These are phyloP conservation scores for Malus hybrid DNA, from an alignment of 331 rosid genomes.

Conservation along the genomic window DNA sequence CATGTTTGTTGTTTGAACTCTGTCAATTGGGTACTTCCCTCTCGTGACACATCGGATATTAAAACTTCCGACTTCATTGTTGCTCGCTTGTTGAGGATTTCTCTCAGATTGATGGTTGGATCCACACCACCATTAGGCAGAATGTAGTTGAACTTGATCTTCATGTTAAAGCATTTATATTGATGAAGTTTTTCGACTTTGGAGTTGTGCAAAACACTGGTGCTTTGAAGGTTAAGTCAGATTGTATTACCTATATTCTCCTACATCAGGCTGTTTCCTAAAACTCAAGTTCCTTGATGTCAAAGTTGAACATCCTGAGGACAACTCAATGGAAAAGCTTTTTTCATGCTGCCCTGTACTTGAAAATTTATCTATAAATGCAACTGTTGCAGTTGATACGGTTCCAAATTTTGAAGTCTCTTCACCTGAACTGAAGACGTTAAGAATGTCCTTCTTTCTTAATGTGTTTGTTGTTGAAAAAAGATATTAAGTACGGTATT, in stretches of 20 bases:
- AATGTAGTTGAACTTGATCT: conserved; percentile 6
- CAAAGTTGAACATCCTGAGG: not conserved
- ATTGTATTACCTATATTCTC: not conserved
- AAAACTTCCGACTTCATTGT: not conserved
- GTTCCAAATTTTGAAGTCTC: not conserved
- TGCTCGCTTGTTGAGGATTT: not conserved
- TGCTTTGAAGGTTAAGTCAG: not conserved
- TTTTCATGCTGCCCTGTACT: not conserved
- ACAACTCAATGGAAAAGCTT: not conserved
- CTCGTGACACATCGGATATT: not conserved
- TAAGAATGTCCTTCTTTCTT: no score
- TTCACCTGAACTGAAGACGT: not conserved
- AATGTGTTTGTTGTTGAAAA: no score
- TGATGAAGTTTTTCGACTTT: no score
- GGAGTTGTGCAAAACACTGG: not conserved
- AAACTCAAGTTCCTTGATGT: not conserved
- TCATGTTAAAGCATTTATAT: not conserved
- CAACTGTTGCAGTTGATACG: not conserved
- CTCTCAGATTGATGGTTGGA: not conserved
- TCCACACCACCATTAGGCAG: not conserved
- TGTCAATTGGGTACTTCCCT: not conserved
- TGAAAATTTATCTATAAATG: not conserved
- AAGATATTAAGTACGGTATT: not conserved
- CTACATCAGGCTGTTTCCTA: not conserved
- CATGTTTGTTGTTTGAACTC: not conserved